A percentile compares a stretch with the other conserved stretches of the same genome.
Conservation (phyloP, 441 rosid genomes). For the Mallotus repandus region DNA sequence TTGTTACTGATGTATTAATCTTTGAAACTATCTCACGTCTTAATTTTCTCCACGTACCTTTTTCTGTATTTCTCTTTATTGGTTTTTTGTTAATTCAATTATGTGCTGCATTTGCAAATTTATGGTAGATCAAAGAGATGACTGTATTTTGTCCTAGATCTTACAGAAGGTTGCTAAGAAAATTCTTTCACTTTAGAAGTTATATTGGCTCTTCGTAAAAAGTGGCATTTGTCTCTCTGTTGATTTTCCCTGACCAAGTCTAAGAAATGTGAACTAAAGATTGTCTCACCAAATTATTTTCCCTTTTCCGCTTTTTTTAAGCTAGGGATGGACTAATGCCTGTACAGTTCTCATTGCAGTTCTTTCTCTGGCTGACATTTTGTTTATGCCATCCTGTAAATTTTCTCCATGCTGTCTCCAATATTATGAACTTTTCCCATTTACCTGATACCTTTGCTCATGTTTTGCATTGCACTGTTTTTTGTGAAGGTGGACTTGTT, state of each 20-base stretch:
- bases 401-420: neutral
- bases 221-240: neutral
- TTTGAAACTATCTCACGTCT: neutral
- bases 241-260: neutral
- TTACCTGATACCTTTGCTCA: neutral
- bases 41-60: neutral
- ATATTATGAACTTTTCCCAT: neutral
- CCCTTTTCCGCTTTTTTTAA: neutral
- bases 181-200: neutral
- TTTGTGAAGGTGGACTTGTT: neutral
- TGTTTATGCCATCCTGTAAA: neutral
- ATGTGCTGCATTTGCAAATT: neutral
- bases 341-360: neutral
- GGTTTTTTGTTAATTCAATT: neutral
- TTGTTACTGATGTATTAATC: slow-evolving; percentile 20
- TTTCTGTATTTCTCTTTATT: neutral
- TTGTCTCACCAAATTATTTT: neutral
- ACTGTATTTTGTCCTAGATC: neutral
- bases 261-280: neutral
- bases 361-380: neutral
- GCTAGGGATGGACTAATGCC: neutral
- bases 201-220: neutral
- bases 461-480: neutral
- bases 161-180: neutral
- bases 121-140: neutral